Evolutionary conservation across 441 rosid species (phyloP).

Genomic region (Bruguiera hainesii): DNA sequence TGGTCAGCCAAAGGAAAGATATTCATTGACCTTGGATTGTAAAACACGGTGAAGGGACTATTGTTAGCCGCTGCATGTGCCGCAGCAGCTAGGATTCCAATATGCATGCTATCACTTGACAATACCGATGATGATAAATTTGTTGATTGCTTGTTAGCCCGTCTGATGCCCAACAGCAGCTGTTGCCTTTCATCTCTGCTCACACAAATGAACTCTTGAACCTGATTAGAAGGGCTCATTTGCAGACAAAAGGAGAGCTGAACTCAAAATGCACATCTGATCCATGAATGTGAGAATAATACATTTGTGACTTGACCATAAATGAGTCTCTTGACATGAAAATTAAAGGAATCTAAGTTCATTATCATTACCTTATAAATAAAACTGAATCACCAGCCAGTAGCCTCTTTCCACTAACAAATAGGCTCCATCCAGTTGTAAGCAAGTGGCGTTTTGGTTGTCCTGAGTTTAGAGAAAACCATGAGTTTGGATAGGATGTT

Average conservation of each 20-base stretch:
- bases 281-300: constrained; percentile 7
- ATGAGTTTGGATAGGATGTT: constrained; percentile 14
- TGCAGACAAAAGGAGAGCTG: background rate
- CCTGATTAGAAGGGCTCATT: constrained; percentile 12
- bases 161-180: constrained; percentile 86
- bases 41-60: constrained; percentile 90
- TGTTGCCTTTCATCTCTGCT: constrained; percentile 91
- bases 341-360: constrained; percentile 16
- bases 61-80: constrained; percentile 98
- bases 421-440: constrained; percentile 96
- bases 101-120: constrained; percentile 98
- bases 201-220: constrained; percentile 20
- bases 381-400: constrained; percentile 94
- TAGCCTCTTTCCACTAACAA: constrained; percentile 89
- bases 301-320: background rate
- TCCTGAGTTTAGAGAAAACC: constrained; percentile 42
- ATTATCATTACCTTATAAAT: constrained; percentile 67
- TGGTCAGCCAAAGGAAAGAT: background rate
- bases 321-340: background rate
- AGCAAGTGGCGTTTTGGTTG: constrained; percentile 97
- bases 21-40: constrained; percentile 67
- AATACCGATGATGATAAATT: constrained; percentile 86
- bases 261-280: constrained; percentile 8
- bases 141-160: constrained; percentile 84
- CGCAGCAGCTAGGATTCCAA: constrained; percentile 95